Evolutionary conservation across 306 rosid genomes (phyloP), one percentile per base, ranked within the genome.

Genomic region (Mucuna pruriens): DNA sequence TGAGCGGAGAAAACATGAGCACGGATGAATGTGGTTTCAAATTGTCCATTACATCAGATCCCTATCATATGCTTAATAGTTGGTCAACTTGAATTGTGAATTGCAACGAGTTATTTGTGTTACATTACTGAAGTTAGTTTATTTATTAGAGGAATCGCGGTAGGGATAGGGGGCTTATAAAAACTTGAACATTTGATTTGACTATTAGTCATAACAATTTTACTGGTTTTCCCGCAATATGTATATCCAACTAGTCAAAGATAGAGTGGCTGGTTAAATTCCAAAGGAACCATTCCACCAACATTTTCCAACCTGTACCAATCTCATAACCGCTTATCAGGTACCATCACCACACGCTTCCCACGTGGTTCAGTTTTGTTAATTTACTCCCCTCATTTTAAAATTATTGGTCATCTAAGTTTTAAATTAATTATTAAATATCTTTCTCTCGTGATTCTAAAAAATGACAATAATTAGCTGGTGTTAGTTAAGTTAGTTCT

Each of bases 241-340:
- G 54, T 75, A 7, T 63, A 52, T 62, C 38, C 49, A 74, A 66
- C 34, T 40, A 74, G 80, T 64, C 85, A 3, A 52, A 19, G 1
- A 11, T 74, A 22, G 31, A 29, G 52, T 19, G 52, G 8, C 2
- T 29, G 23, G 0, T 40, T 38, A n/a, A 74, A 81, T 65, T 9
- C 33, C 49, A 4, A 52, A 40, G 85, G 69, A 17, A 66, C 54
- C 7, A 65, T 82, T 52, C 80, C 39, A 19, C 38, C 23, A 26
- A 60, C 11, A 26, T 29, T 60, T 60, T 60, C 38, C 38, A 57
- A 23, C 34, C 64, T 20, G 58, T 51, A 52, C 19, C 11, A 17
- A 20, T 9, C 62, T 17, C 29, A 4, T 23, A 10, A 23, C 36
- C 3, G 3, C 38, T 26, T 23, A 60, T 60, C 36, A 10, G 66